Percentiles rank a stretch among this genome's conserved stretches.
phyloP scores from a whole-genome alignment of 306 rosid genomes.

The Acacia melanoxylon region DNA sequence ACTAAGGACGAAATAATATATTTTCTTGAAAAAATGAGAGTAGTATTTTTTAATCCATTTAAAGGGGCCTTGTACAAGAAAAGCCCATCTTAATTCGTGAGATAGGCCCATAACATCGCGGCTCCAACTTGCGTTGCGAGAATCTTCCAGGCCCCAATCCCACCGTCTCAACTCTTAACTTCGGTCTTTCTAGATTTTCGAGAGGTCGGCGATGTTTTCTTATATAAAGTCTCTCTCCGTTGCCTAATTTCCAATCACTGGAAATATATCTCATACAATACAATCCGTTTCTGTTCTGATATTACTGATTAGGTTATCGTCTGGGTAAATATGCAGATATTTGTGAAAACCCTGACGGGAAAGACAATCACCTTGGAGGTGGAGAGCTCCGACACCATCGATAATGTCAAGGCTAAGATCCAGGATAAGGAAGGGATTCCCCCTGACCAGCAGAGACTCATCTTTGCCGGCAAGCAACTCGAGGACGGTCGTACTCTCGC shows the following conservation, averaged over 20 bases:
- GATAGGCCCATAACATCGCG: neutral
- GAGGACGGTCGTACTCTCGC: neutral
- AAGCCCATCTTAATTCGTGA: too few species aligned
- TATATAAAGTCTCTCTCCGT: neutral
- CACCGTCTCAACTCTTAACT: too few species aligned
- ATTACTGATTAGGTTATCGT: neutral
- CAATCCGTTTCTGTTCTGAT: neutral
- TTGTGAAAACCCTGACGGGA: conserved; percentile 13
- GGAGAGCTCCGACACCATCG: conserved; percentile 8
- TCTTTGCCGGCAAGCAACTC: neutral
- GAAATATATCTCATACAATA: fast-evolving
- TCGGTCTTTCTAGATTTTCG: neutral
- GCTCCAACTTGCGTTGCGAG: neutral
- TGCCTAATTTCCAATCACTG: neutral
- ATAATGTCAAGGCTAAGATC: neutral
- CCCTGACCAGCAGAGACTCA: conserved; percentile 10
- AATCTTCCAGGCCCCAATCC: neutral
- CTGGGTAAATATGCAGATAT: neutral
- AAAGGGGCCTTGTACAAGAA: too few species aligned
- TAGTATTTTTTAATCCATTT: too few species aligned
- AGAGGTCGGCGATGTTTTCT: neutral
- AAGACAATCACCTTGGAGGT: conserved; percentile 17
- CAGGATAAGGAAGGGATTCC: conserved; percentile 7
- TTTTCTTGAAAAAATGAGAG: too few species aligned
- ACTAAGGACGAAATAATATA: too few species aligned